Conservation (phyloP, 1,139 yeast genomes). For the Yamadazyma taylorii region DNA sequence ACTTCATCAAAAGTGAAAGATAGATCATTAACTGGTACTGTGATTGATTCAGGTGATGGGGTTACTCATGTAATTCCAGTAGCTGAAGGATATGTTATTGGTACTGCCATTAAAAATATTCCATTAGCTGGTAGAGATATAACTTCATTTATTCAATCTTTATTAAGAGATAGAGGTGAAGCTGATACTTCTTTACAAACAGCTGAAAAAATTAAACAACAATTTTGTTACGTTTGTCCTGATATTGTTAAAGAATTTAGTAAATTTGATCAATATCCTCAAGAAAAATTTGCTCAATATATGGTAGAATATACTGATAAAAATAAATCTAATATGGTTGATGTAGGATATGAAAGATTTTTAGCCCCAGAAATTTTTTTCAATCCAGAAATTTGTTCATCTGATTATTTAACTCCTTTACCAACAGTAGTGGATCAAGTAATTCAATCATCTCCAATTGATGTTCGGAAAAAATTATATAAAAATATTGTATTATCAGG, state of each 20-base stretch:
- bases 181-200: slow-evolving; percentile 90
- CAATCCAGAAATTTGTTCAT: slow-evolving; percentile 94
- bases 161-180: slow-evolving; percentile 96
- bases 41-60: slow-evolving; percentile 96
- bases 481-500: slow-evolving; percentile 94
- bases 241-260: slow-evolving; percentile 95
- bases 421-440: slow-evolving; percentile 95
- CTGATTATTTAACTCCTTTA: slow-evolving; percentile 92
- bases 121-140: slow-evolving; percentile 99
- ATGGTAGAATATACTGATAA: slow-evolving; percentile 78
- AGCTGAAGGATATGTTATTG: slow-evolving; percentile 98
- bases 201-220: slow-evolving; percentile 94
- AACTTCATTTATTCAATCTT: slow-evolving; percentile 86
- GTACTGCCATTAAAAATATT: slow-evolving; percentile 93
- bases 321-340: slow-evolving; percentile 67
- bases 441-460: slow-evolving; percentile 94
- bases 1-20: slow-evolving; percentile 94
- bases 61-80: slow-evolving; percentile 99
- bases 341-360: slow-evolving; percentile 95
- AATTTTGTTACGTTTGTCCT: slow-evolving; percentile 95
- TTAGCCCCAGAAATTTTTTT: slow-evolving; percentile 98
- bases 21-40: slow-evolving; percentile 96
- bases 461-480: slow-evolving; percentile 94
- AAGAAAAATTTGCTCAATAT: slow-evolving; percentile 88
- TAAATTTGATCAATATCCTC: slow-evolving; percentile 89